phyloP scores from a whole-genome alignment of 140 eudicot genomes.

The Flaveria floridana region DNA sequence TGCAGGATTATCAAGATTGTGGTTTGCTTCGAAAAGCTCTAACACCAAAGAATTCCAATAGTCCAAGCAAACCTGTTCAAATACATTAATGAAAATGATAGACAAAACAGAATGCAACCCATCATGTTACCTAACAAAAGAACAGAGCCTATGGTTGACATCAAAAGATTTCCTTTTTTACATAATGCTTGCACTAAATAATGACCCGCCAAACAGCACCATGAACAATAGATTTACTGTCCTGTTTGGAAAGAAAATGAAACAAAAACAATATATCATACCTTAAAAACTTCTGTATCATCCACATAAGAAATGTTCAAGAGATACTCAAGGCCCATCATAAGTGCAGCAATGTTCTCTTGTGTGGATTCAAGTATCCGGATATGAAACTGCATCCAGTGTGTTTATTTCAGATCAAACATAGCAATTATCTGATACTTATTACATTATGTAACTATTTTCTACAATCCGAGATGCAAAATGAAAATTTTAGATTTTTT shows the following conservation, averaged over 20 bases:
- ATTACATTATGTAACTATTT: neutral
- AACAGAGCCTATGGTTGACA: neutral
- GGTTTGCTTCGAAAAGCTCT: conserved; percentile 88
- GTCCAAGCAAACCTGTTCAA: conserved; percentile 90
- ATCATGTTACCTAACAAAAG: conserved; percentile 15
- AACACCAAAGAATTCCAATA: conserved; percentile 87
- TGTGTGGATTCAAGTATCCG: conserved; percentile 75
- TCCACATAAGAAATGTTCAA: conserved; percentile 91
- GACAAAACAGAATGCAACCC: conserved; percentile 23
- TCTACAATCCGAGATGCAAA: neutral
- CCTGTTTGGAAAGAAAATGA: neutral
- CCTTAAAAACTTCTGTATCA: conserved; percentile 99
- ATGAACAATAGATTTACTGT: neutral
- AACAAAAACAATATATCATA: conserved; percentile 28
- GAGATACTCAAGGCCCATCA: conserved; percentile 86
- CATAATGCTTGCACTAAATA: neutral
- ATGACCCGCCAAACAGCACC: conserved; percentile 8
- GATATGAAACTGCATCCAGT: conserved; percentile 67
- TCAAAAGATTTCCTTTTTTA: neutral
- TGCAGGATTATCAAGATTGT: conserved; percentile 76
- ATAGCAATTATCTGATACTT: conserved; percentile 7
- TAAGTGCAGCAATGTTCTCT: conserved; percentile 71
- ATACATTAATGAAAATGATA: conserved; percentile 3
- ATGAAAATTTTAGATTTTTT: neutral
- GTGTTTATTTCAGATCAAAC: conserved; percentile 18